Conservation (phyloP, 1,284 basidiomycete genomes). For the Meira miltonrushii region DNA sequence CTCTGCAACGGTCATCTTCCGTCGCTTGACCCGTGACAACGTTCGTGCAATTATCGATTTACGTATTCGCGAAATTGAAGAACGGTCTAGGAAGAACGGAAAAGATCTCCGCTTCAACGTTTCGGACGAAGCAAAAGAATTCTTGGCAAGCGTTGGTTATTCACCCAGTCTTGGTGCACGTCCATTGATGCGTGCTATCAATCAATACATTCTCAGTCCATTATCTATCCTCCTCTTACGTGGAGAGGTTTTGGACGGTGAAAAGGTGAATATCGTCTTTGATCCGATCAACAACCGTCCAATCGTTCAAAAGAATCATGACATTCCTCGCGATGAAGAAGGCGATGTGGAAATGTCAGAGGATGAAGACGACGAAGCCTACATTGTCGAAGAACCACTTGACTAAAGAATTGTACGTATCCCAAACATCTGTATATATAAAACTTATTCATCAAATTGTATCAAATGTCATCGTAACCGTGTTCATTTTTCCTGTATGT, state of each 20-base stretch:
- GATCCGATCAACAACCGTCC: conserved; percentile 79
- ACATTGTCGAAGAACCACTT: conserved; percentile 32
- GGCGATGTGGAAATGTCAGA: conserved; percentile 40
- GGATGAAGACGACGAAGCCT: conserved; percentile 12
- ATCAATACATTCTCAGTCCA: conserved; percentile 87
- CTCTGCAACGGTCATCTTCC: conserved; percentile 59
- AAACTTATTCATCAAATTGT: no score
- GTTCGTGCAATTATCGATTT: conserved; percentile 59
- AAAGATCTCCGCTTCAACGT: conserved; percentile 74
- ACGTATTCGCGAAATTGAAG: conserved; percentile 61
- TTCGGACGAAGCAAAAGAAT: conserved; percentile 72
- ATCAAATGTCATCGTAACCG: no score
- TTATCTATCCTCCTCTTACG: conserved; percentile 80
- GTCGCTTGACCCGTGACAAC: conserved; percentile 56
- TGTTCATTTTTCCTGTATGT: no score
- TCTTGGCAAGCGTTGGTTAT: conserved; percentile 61
- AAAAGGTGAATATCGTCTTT: conserved; percentile 70
- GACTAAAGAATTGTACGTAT: conserved; percentile 17
- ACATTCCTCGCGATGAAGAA: conserved; percentile 42
- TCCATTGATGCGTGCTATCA: conserved; percentile 84
- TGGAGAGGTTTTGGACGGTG: conserved; percentile 70
- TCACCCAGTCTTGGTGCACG: conserved; percentile 61
- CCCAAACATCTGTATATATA: no score
- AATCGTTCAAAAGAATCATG: conserved; percentile 77
- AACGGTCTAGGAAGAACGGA: conserved; percentile 66